Evolutionary conservation across 2,329 filamentous ascomycete species (phyloP).

Genomic region (Monilinia vaccinii-corymbosi): DNA sequence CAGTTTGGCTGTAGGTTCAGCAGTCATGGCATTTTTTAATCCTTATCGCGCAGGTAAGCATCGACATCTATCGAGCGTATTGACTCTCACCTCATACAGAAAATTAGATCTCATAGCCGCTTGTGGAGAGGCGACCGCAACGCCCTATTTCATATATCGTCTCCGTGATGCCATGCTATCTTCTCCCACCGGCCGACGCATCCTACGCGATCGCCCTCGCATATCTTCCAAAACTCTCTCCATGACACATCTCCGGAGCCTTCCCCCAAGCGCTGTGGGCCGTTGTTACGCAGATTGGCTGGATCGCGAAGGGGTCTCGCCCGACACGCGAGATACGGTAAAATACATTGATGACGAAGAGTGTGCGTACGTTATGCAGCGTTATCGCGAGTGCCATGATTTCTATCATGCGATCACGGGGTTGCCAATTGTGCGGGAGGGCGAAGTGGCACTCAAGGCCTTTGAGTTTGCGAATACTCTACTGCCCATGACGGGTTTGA

Average conservation of each 20-base stretch:
- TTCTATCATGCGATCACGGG: constrained; percentile 96
- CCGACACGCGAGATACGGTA: constrained; percentile 75
- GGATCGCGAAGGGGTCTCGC: constrained; percentile 87
- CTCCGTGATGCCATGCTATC: constrained; percentile 88
- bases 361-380: constrained; percentile 97
- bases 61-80: neutral
- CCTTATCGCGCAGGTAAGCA: constrained; percentile 65
- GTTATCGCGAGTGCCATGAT: constrained; percentile 94
- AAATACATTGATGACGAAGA: constrained; percentile 91
- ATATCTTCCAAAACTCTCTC: constrained; percentile 67
- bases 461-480: constrained; percentile 96
- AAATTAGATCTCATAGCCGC: constrained; percentile 77
- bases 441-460: constrained; percentile 93
- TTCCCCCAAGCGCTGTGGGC: constrained; percentile 69
- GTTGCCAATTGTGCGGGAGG: constrained; percentile 83
- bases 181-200: constrained; percentile 74
- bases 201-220: constrained; percentile 81
- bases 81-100: neutral
- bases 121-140: constrained; percentile 88
- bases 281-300: constrained; percentile 80
- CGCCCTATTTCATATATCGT: constrained; percentile 88
- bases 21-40: constrained; percentile 56
- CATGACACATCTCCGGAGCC: constrained; percentile 55
- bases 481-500: constrained; percentile 89
- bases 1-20: constrained; percentile 58